Evolutionary conservation across 108 stramenopile species (phyloP).

Genomic region (Nitzschia inconspicua): DNA sequence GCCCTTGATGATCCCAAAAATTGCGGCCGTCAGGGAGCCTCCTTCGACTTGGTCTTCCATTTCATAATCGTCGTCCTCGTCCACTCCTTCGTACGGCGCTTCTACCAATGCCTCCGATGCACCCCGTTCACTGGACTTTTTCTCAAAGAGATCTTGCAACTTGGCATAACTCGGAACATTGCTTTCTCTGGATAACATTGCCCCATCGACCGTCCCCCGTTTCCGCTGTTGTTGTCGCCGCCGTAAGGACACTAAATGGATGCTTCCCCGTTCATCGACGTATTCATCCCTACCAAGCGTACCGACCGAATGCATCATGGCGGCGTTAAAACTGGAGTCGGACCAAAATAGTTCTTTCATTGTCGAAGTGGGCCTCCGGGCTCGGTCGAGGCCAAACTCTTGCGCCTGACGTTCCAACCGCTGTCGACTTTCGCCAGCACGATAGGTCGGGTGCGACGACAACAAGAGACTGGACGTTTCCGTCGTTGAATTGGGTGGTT

Average conservation of each 20-base stretch:
- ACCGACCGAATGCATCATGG: slow-evolving; percentile 50
- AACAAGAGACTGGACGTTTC: too few relatives aligned
- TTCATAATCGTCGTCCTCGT: slow-evolving; percentile 25
- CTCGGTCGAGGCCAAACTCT: slow-evolving; percentile 16
- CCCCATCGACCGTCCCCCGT: slow-evolving; percentile 1
- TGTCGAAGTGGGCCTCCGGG: slow-evolving; percentile 18
- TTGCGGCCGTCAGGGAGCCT: slow-evolving; percentile 38
- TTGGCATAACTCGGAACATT: slow-evolving; percentile 24
- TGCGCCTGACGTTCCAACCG: slow-evolving; percentile 12
- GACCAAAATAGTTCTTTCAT: too few relatives aligned
- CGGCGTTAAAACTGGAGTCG: slow-evolving; percentile 28
- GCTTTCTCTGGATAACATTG: neutral
- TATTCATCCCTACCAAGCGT: slow-evolving; percentile 27
- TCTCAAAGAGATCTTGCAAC: slow-evolving; percentile 29
- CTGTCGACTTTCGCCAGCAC: slow-evolving; percentile 23
- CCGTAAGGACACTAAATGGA: slow-evolving; percentile 26
- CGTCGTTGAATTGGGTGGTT: neutral
- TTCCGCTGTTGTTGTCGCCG: slow-evolving; percentile 3
- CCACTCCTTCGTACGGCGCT: neutral
- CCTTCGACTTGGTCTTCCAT: slow-evolving; percentile 39
- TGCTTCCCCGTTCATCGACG: slow-evolving; percentile 21
- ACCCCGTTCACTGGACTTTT: neutral
- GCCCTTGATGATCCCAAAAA: slow-evolving; percentile 50
- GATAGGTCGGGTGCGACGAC: slow-evolving; percentile 17
- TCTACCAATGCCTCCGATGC: neutral